Base-by-base conservation (phyloP, 2,329 filamentous ascomycete species). In the Diaporthe australafricana region DNA sequence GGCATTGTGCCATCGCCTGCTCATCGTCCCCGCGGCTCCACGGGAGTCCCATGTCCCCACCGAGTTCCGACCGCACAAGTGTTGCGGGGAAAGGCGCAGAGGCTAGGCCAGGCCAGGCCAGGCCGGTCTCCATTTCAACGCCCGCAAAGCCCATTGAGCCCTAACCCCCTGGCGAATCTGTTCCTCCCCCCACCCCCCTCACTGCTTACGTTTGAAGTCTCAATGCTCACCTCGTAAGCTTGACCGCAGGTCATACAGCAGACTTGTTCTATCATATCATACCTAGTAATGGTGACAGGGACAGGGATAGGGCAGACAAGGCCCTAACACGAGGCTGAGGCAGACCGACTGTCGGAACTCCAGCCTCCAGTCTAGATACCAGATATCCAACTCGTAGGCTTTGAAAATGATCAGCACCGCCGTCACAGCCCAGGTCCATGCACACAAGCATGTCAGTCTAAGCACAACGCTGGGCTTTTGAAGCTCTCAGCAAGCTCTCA, bases 21-120 rank as follows among this genome's bases (percentile, higher is more conserved):
- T 35, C 60, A n/a, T n/a, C n/a, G n/a, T 30, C 60, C 45, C 57
- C 27, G 42, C 42, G 40, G 57, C 57, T 63, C 27, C 42, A 63
- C 57, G 27, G 57, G 55, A 48, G 57, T 48, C 27, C 57, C 57
- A 40, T 63, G 57, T 32, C 40, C 16, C 57, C 57, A 9, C 25
- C 57, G 57, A 63, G 57, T 63, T 47, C 57, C 40, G 40, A 47
- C 27, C 5, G 40, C 42, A 27, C 3, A 48, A 45, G 50, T 9
- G 45, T 63, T 63, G 60, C 60, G 60, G 60, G 60, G 60, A 48
- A 63, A 35, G 60, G 42, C 57, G 11, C 16, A 6, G 16, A 38
- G 40, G 27, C 42, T 6, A 2, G 14, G 4, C 55, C 8, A n/a
- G 52, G 20, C 52, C 38, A 60, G 22, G 4, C 38, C 22, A 27